These are phyloP conservation scores for Phylloporus rhodoxanthus DNA, from an alignment of 768 basidiomycete species.

Conservation along the genomic window DNA sequence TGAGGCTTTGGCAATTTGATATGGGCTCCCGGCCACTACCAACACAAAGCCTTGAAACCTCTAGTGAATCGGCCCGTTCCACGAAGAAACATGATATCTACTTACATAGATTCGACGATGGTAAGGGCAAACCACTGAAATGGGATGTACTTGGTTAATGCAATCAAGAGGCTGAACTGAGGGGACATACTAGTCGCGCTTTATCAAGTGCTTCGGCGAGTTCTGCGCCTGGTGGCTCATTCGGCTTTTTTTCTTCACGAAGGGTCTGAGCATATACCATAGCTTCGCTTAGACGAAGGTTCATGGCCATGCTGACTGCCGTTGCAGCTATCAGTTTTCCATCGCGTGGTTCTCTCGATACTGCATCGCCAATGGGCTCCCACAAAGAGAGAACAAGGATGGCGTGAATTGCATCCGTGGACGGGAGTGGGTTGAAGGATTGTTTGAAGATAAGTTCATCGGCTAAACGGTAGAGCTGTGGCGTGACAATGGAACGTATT, in stretches of 20 bases:
- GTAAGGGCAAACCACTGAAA: slow-evolving; percentile 38
- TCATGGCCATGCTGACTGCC: slow-evolving; percentile 45
- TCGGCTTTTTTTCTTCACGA: slow-evolving; percentile 25
- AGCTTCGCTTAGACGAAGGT: slow-evolving; percentile 36
- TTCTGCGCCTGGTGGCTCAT: slow-evolving; percentile 25
- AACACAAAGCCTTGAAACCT: slow-evolving; percentile 32
- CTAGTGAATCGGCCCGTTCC: background rate
- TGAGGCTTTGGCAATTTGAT: slow-evolving; percentile 30
- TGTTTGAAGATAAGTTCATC: slow-evolving; percentile 36
- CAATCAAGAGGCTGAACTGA: slow-evolving; percentile 3
- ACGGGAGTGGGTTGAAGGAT: slow-evolving; percentile 38
- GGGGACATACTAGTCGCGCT: slow-evolving; percentile 33
- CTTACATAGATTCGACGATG: slow-evolving; percentile 36
- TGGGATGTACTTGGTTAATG: slow-evolving; percentile 13
- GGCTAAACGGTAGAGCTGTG: slow-evolving; percentile 37
- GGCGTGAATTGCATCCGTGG: slow-evolving; percentile 38
- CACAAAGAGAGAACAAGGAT: slow-evolving; percentile 40
- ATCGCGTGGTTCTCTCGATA: slow-evolving; percentile 31
- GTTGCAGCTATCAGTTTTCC: slow-evolving; percentile 36
- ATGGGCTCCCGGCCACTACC: slow-evolving; percentile 40
- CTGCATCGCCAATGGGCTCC: slow-evolving; percentile 35
- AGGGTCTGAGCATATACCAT: slow-evolving; percentile 30
- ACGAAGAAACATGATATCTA: background rate
- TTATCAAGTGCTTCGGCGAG: slow-evolving; percentile 32
- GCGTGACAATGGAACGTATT: slow-evolving; percentile 32